Base-by-base conservation (phyloP, 2,329 filamentous ascomycete species). In the Stemphylium lycopersici region DNA sequence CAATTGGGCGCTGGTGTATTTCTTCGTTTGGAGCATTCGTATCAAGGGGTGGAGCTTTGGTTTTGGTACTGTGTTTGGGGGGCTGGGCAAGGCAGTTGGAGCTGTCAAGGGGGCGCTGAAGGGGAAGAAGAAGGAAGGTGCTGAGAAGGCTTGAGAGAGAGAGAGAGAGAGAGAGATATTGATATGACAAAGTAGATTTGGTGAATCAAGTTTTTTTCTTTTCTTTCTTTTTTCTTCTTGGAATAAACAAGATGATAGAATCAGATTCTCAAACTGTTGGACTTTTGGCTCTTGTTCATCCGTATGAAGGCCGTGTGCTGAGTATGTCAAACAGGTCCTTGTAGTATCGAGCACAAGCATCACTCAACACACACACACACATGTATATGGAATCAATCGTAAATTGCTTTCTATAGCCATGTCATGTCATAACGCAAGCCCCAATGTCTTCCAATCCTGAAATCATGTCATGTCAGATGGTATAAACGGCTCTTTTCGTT, bases 1-100 rank as follows among this genome's bases (percentile, higher is more conserved):
- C 45, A 91, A 91, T 67, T 91, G 86, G 86, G 76, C 81, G 36
- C 73, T 91, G 48, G 87, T 91, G 1, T 90, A 90, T 71, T 90
- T 91, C 75, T 91, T 92, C 68, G 86, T 91, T 52, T 92, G 88
- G 75, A 88, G 85, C 2, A 87, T 90, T 6, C 81, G 89, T 15
- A 84, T 91, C 49, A 82, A 81, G 59, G 83, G 87, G 6, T 91
- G 88, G 87, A 83, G 76, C 18, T 91, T 91, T 72, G 89, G 88
- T 0, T 80, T 91, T 53, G 84, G 84, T 0, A 76, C 75, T 38
- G 22, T 89, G 2, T 87, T 87, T 68, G 77, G 79, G 2, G 61
- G 59, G 2, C 45, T 80, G n/a, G 81, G 79, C 2, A 79, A 59
- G 40, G 48, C 36, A 8, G 59, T 61, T 8, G 50, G 54, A 10